phyloP scores from a whole-genome alignment of 108 stramenopile genomes.

The Cyclotella choctawhatcheeana region DNA sequence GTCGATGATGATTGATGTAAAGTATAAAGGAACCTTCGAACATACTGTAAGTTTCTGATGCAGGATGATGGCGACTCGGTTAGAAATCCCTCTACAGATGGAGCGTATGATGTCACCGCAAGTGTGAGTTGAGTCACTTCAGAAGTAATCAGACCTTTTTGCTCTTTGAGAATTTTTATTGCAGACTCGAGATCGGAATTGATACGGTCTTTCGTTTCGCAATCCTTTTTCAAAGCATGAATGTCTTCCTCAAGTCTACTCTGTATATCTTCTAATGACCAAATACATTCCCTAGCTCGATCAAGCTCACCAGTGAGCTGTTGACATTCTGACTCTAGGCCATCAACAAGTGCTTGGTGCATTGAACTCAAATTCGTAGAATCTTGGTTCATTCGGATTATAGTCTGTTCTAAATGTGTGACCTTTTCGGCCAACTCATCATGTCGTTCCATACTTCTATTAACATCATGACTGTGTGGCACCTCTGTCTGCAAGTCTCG shows the following conservation, averaged over 20 bases:
- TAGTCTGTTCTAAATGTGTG: conserved; percentile 28
- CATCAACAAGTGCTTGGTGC: conserved; percentile 42
- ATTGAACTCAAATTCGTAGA: conserved; percentile 25
- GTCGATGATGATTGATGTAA: background rate
- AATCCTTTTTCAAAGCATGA: conserved; percentile 26
- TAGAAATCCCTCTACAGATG: conserved; percentile 22
- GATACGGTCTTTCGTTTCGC: conserved; percentile 15
- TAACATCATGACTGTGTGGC: background rate
- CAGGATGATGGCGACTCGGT: conserved; percentile 24
- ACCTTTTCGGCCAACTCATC: conserved; percentile 18
- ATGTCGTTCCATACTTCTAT: conserved; percentile 12
- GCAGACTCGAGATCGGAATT: conserved; percentile 24
- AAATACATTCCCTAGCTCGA: conserved; percentile 22
- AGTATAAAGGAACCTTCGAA: conserved; percentile 28
- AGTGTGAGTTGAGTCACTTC: conserved; percentile 24
- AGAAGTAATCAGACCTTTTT: conserved; percentile 31
- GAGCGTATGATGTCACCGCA: conserved; percentile 11
- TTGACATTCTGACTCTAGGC: conserved; percentile 35
- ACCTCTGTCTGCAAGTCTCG: no score
- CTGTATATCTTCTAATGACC: conserved; percentile 32
- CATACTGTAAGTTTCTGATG: conserved; percentile 28
- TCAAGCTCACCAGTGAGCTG: conserved; percentile 32
- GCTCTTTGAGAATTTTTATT: conserved; percentile 20
- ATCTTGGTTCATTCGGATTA: conserved; percentile 25
- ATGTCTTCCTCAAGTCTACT: conserved; percentile 15